Conservation (phyloP, 83 land plant genomes). For the Larix sibirica region DNA sequence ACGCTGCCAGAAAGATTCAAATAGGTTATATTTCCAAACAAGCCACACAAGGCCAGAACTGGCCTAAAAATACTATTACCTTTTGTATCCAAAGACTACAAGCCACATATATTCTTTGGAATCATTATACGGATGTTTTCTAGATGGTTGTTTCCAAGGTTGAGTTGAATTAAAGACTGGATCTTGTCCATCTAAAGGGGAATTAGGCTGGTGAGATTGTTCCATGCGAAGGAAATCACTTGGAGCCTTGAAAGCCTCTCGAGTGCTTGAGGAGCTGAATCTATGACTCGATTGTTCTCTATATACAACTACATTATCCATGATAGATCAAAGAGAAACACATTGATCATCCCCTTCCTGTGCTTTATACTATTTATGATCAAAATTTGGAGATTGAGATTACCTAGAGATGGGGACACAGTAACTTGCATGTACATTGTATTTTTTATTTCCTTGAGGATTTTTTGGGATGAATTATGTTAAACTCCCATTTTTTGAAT, state of each 20-base stretch:
- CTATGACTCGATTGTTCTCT: conserved; percentile 51
- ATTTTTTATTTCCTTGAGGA: background rate
- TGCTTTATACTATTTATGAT: conserved; percentile 58
- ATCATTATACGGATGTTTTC: conserved; percentile 46
- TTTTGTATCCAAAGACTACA: conserved; percentile 54
- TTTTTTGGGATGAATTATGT: conserved; percentile 34
- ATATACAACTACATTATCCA: conserved; percentile 54
- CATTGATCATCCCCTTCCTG: conserved; percentile 59
- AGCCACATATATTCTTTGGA: conserved; percentile 20
- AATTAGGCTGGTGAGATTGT: conserved; percentile 47
- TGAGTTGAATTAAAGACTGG: conserved; percentile 27
- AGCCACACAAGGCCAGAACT: conserved; percentile 54
- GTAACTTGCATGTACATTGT: conserved; percentile 48
- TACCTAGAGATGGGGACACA: conserved; percentile 53
- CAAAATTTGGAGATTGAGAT: conserved; percentile 41
- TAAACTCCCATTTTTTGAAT: conserved; percentile 47
- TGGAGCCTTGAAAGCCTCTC: conserved; percentile 34
- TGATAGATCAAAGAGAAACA: conserved; percentile 35
- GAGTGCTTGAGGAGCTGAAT: conserved; percentile 51
- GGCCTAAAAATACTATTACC: conserved; percentile 50
- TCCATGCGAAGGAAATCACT: conserved; percentile 41
- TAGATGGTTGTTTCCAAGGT: conserved; percentile 42
- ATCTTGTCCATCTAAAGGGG: conserved; percentile 49
- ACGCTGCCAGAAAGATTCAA: conserved; percentile 55
- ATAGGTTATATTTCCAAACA: conserved; percentile 31